Evolutionary conservation across 768 basidiomycete genomes (phyloP).

Genomic region (Russula lepida): DNA sequence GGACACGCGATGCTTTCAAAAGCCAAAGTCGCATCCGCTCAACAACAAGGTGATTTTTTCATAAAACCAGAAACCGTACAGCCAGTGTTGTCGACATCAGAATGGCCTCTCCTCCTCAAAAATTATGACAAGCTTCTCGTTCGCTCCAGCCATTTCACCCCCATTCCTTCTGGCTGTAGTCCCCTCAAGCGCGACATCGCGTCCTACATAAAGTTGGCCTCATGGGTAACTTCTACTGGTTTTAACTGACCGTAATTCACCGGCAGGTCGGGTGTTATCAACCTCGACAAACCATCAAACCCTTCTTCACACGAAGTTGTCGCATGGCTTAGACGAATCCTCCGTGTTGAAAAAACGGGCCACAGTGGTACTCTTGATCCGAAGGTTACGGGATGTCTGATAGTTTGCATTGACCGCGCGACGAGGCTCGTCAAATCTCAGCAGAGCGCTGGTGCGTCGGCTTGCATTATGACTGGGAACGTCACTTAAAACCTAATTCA

Average conservation of each 20-base stretch:
- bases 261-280: slow-evolving; percentile 93
- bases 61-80: slow-evolving; percentile 72
- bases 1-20: slow-evolving; percentile 39
- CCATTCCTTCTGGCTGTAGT: slow-evolving; percentile 88
- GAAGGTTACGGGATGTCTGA: slow-evolving; percentile 97
- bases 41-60: slow-evolving; percentile 64
- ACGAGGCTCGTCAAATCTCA: slow-evolving; percentile 97
- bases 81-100: slow-evolving; percentile 84
- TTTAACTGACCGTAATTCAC: not conserved
- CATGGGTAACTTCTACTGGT: not conserved
- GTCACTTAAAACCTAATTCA: slow-evolving; percentile 24
- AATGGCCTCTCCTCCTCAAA: slow-evolving; percentile 97
- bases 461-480: not conserved
- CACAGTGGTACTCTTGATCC: slow-evolving; percentile 98
- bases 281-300: slow-evolving; percentile 98
- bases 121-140: slow-evolving; percentile 97
- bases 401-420: slow-evolving; percentile 98
- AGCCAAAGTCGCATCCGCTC: slow-evolving; percentile 65
- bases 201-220: slow-evolving; percentile 78
- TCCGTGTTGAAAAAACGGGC: slow-evolving; percentile 96
- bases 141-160: slow-evolving; percentile 95
- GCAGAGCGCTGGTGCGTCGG: slow-evolving; percentile 80
- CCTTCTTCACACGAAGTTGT: slow-evolving; percentile 99
- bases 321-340: slow-evolving; percentile 95
- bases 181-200: slow-evolving; percentile 92